phyloP scores from a whole-genome alignment of 2,329 filamentous ascomycete genomes.

The Fusarium sp. region DNA sequence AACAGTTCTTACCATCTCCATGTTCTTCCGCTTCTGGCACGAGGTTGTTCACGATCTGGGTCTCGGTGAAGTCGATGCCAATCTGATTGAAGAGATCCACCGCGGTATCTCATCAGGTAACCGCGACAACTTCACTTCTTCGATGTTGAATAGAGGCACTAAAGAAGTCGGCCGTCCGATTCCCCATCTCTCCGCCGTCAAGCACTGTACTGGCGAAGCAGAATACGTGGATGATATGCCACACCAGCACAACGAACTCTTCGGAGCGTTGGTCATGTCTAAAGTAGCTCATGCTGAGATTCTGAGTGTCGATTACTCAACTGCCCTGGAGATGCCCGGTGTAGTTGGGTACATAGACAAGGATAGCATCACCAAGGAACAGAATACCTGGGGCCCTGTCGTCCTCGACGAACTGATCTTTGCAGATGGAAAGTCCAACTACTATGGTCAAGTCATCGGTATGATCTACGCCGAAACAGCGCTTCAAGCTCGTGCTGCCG shows the following conservation, averaged over 20 bases:
- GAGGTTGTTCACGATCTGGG: background rate
- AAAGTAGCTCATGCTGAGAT: background rate
- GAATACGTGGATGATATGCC: background rate
- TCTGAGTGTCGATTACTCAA: background rate
- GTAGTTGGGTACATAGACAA: background rate
- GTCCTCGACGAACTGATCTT: background rate
- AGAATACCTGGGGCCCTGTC: background rate
- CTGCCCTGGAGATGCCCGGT: background rate
- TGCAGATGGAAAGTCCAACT: background rate
- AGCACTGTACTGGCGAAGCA: background rate
- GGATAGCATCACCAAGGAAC: background rate
- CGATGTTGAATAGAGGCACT: background rate
- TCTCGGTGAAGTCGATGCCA: background rate
- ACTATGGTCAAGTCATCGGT: background rate
- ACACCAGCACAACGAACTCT: background rate
- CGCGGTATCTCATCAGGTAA: background rate
- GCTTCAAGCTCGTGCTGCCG: background rate
- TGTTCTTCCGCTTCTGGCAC: constrained; percentile 6
- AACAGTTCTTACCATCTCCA: background rate
- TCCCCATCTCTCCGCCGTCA: background rate
- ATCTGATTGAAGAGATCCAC: background rate
- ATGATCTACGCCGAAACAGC: constrained; percentile 1
- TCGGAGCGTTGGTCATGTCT: background rate
- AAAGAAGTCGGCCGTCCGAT: background rate
- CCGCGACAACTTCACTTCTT: background rate